These are phyloP conservation scores for Xylaria sp. DNA, from an alignment of 2,329 filamentous ascomycete species.

Conservation along the genomic window DNA sequence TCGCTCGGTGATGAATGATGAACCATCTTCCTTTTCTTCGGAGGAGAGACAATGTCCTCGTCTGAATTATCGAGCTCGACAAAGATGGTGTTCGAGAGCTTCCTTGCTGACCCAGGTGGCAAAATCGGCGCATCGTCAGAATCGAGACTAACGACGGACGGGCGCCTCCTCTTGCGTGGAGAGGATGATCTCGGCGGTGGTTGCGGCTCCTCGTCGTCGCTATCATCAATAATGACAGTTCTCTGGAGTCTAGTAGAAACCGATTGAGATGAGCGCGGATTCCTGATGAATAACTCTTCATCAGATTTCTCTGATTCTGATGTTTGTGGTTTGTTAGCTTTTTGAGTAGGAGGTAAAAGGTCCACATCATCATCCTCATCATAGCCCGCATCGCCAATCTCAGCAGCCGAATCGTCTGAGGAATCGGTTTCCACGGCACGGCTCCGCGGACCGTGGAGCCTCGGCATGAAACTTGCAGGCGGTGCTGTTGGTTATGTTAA, in stretches of 20 bases:
- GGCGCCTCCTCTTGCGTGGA: slow-evolving; percentile 38
- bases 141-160: slow-evolving; percentile 31
- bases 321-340: slow-evolving; percentile 17
- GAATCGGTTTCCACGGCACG: slow-evolving; percentile 34
- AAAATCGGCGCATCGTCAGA: slow-evolving; percentile 43
- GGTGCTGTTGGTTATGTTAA: slow-evolving; percentile 33
- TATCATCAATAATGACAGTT: slow-evolving; percentile 44
- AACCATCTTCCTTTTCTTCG: slow-evolving; percentile 46
- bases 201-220: slow-evolving; percentile 43
- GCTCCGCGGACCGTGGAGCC: slow-evolving; percentile 27
- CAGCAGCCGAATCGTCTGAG: slow-evolving; percentile 45
- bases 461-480: slow-evolving; percentile 48
- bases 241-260: slow-evolving; percentile 46
- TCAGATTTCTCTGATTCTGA: slow-evolving; percentile 21
- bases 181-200: slow-evolving; percentile 34
- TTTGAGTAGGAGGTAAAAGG: slow-evolving; percentile 36
- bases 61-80: slow-evolving; percentile 45
- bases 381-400: slow-evolving; percentile 38
- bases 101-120: slow-evolving; percentile 29
- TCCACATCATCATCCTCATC: slow-evolving; percentile 43
- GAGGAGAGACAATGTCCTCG: slow-evolving; percentile 43
- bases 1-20: slow-evolving; percentile 30
- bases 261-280: slow-evolving; percentile 47
- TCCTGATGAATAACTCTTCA: slow-evolving; percentile 20
- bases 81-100: slow-evolving; percentile 32